These are phyloP conservation scores for apple (Malus domestica) DNA, from an alignment of 306 rosid genomes.

Conservation along the genomic window DNA sequence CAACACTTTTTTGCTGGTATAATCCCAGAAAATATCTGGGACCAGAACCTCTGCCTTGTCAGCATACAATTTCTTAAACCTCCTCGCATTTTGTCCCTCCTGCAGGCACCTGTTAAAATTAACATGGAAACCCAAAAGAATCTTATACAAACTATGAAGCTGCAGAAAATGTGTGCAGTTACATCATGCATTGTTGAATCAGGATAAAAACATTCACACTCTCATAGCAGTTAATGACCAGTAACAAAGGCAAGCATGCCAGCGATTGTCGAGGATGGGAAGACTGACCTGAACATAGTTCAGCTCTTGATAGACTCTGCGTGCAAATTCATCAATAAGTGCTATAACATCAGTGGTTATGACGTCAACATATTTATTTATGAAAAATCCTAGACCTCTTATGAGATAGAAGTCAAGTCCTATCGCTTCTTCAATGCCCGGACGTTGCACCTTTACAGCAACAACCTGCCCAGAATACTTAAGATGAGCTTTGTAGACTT, in stretches of 20 bases:
- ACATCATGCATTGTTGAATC: not conserved
- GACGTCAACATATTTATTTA: conserved; percentile 75
- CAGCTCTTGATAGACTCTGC: conserved; percentile 92
- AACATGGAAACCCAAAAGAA: conserved; percentile 61
- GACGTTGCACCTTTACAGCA: conserved; percentile 96
- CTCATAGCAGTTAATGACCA: not conserved
- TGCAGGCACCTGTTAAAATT: conserved; percentile 87
- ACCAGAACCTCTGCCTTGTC: conserved; percentile 81
- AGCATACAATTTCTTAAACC: conserved; percentile 84
- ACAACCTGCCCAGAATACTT: conserved; percentile 59
- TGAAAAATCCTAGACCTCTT: conserved; percentile 62
- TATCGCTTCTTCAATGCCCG: conserved; percentile 80
- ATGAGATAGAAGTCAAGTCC: conserved; percentile 89
- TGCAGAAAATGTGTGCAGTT: not conserved
- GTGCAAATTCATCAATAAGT: conserved; percentile 82
- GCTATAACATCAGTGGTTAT: conserved; percentile 80
- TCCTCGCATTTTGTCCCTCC: conserved; percentile 94
- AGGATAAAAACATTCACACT: not conserved
- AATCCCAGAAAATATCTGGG: conserved; percentile 92
- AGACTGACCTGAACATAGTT: conserved; percentile 89
- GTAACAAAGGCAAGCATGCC: not conserved
- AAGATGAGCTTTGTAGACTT: conserved; percentile 81
- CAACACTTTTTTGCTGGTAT: conserved; percentile 74
- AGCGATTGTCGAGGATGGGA: not conserved
- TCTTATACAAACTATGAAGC: conserved; percentile 3